Evolutionary conservation across 1,284 basidiomycete genomes (phyloP).

Genomic region (Veloboletus limbatus): DNA sequence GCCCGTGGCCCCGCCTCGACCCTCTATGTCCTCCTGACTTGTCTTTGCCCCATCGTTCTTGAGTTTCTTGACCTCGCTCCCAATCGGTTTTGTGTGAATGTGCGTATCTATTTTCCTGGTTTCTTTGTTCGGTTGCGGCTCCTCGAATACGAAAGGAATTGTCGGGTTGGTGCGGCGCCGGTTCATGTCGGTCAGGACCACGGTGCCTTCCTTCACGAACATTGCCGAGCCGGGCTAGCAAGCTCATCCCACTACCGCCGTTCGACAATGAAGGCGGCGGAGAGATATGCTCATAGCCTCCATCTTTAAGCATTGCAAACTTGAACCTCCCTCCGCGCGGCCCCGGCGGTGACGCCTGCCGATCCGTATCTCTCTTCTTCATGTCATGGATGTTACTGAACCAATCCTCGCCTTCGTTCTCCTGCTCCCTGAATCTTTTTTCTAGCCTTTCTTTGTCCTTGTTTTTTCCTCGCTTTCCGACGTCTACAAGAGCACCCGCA

Average conservation of each 20-base stretch:
- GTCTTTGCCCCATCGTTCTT: slow-evolving; percentile 25
- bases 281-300: slow-evolving; percentile 14
- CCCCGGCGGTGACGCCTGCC: slow-evolving; percentile 2
- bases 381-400: slow-evolving; percentile 41
- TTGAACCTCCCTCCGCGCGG: slow-evolving; percentile 35
- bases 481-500: slow-evolving; percentile 49
- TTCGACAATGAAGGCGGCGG: slow-evolving; percentile 7
- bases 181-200: slow-evolving; percentile 12
- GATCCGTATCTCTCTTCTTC: slow-evolving; percentile 26
- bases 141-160: slow-evolving; percentile 29
- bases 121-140: slow-evolving; percentile 25
- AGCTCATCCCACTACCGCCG: slow-evolving; percentile 16
- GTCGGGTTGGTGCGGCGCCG: slow-evolving; percentile 6
- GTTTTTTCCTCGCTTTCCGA: slow-evolving; percentile 59
- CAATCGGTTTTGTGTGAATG: slow-evolving; percentile 14
- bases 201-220: slow-evolving; percentile 11
- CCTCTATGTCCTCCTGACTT: slow-evolving; percentile 19
- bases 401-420: slow-evolving; percentile 61
- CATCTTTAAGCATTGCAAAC: slow-evolving; percentile 37
- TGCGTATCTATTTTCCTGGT: slow-evolving; percentile 14
- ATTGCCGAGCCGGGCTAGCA: slow-evolving; percentile 32
- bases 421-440: slow-evolving; percentile 44
- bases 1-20: slow-evolving; percentile 23
- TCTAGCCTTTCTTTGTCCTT: slow-evolving; percentile 59
- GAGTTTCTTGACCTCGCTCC: slow-evolving; percentile 15